Conservation (phyloP, 192 early-diverging fungal genomes). For the Mortierella hygrophila region DNA sequence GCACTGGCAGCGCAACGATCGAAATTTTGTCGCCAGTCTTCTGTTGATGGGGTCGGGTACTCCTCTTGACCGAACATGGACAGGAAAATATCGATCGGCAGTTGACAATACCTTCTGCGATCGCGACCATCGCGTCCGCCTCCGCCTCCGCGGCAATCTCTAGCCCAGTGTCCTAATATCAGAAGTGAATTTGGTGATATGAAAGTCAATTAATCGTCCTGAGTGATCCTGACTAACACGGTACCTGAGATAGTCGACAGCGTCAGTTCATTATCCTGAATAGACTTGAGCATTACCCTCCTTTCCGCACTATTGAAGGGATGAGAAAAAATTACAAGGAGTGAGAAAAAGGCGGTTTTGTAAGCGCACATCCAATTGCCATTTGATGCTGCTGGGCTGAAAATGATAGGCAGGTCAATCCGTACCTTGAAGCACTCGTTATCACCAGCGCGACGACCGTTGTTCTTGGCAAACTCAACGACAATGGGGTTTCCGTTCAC, state of each 20-base stretch:
- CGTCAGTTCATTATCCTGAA: background rate
- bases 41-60: slow-evolving; percentile 12
- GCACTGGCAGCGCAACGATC: background rate
- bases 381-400: background rate
- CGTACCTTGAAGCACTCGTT: slow-evolving; percentile 64
- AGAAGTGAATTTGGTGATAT: background rate
- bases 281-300: slow-evolving; percentile 18
- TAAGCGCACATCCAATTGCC: background rate
- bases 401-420: slow-evolving; percentile 4
- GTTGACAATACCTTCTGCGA: slow-evolving; percentile 58
- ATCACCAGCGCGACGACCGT: slow-evolving; percentile 62
- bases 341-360: background rate
- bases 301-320: slow-evolving; percentile 30
- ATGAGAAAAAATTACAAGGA: background rate
- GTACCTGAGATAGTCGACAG: background rate
- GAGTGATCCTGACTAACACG: background rate
- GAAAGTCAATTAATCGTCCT: no score
- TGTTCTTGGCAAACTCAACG: slow-evolving; percentile 71
- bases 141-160: slow-evolving; percentile 59
- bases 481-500: slow-evolving; percentile 60
- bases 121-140: slow-evolving; percentile 19
- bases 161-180: slow-evolving; percentile 63
- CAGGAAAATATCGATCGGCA: slow-evolving; percentile 13
- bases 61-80: slow-evolving; percentile 24
- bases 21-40: slow-evolving; percentile 3